Evolutionary conservation across 306 rosid species (phyloP), one percentile per base, ranked within the genome.

Genomic region (Arachis hypogaea): DNA sequence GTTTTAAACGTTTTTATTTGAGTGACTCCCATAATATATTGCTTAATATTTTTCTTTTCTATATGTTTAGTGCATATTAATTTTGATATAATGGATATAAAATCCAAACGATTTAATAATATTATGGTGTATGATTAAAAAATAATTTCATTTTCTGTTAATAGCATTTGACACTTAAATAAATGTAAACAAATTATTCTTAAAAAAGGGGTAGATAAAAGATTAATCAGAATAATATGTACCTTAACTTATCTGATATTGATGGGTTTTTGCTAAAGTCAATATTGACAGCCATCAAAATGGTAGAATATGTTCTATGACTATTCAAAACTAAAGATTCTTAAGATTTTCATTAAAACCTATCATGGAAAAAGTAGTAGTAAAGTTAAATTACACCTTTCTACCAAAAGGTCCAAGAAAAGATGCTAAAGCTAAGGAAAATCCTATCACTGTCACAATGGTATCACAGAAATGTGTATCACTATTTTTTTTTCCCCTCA

Each of bases 261-360:
- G 76, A n/a, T 40, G 30, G 43, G 56, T 69, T 63, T 63, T 33
- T 52, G 33, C 60, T 58, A 55, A 61, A 46, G 6, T 7, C 71
- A 40, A 29, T 28, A 43, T 57, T 46, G 4, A 6, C 30, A 69
- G 0, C 45, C 3, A 30, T 30, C 49, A 10, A 59, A 66, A 55
- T 44, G 14, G 49, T 11, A 55, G 69, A 77, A 77, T 42, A 6
- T 68, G 50, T 73, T 47, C 59, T 47, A 4, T 33, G 3, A 22
- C 4, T 33, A 49, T 64, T 82, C 36, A 54, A 58, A 62, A 72
- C 57, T 68, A 46, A 67, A 52, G 63, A 77, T 58, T 73, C 73
- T 68, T 66, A 5, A 4, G 42, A 46, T 29, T 43, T 22, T 16
- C 29, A 4, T 49, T 49, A 10, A 1, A 16, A 49, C 49, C 10